These are phyloP conservation scores for Lachancea cidri DNA, from an alignment of 805 yeast genomes.

Conservation along the genomic window DNA sequence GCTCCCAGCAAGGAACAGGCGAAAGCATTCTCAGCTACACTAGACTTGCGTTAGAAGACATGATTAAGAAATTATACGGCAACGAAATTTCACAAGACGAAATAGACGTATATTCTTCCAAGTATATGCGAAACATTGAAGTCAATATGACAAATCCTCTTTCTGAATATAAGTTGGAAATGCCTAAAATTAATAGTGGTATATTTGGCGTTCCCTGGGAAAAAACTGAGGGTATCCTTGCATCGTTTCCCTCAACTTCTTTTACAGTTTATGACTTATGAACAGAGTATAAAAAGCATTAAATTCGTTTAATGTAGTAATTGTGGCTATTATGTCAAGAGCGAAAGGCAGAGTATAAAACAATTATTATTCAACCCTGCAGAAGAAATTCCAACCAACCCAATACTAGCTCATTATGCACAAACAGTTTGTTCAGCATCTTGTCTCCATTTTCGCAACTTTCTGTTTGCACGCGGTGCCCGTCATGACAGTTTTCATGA, in stretches of 20 bases:
- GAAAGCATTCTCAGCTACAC: slow-evolving; percentile 50
- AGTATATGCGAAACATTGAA: slow-evolving; percentile 47
- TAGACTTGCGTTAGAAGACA: slow-evolving; percentile 41
- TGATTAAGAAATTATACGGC: slow-evolving; percentile 36
- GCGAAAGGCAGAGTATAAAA: too few species aligned
- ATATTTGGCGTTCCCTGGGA: slow-evolving; percentile 79
- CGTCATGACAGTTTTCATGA: too few species aligned
- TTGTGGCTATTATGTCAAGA: too few species aligned
- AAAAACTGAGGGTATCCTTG: slow-evolving; percentile 51
- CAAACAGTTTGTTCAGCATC: too few species aligned
- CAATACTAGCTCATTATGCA: too few species aligned
- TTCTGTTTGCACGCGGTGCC: too few species aligned
- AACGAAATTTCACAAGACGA: slow-evolving; percentile 39
- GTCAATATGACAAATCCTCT: slow-evolving; percentile 46
- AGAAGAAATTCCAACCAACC: too few species aligned
- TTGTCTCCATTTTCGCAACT: too few species aligned
- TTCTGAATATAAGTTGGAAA: slow-evolving; percentile 34
- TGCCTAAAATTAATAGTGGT: slow-evolving; percentile 82
- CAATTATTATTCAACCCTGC: too few species aligned
- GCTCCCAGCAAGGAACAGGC: slow-evolving; percentile 37
- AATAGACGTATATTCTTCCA: slow-evolving; percentile 54
- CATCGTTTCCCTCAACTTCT: slow-evolving; percentile 14
- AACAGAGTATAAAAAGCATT: too few species aligned
- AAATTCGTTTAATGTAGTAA: too few species aligned
- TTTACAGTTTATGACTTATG: slow-evolving; percentile 33